A percentile compares a stretch with the other conserved stretches of the same genome.
phyloP scores from a whole-genome alignment of 23 red algal genomes.

The Gracilaria domingensis region DNA sequence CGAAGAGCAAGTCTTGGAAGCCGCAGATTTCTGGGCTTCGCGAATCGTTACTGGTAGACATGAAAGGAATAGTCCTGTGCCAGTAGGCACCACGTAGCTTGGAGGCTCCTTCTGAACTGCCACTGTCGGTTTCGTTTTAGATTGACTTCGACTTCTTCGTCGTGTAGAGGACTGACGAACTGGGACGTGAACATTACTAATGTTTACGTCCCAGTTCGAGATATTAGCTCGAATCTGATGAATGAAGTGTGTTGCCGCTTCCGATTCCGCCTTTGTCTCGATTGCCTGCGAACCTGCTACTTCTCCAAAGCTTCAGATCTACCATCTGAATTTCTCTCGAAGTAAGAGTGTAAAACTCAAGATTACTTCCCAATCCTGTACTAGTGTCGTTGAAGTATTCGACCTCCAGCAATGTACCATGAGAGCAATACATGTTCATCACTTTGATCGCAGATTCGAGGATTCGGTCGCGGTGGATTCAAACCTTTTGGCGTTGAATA shows the following conservation, averaged over 20 bases:
- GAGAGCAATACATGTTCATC: constrained; percentile 87
- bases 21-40: constrained; percentile 12
- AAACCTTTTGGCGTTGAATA: constrained; percentile 94
- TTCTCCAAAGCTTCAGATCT: constrained; percentile 86
- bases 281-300: constrained; percentile 15
- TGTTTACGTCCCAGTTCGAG: no score
- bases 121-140: not conserved
- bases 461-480: constrained; percentile 83
- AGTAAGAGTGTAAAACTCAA: constrained; percentile 97
- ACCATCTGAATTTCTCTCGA: constrained; percentile 92
- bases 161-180: constrained; percentile 20
- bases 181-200: not conserved
- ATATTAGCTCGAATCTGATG: constrained; percentile 10
- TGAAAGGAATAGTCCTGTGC: constrained; percentile 83
- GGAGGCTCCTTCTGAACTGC: constrained; percentile 1
- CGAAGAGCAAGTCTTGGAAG: constrained; percentile 51
- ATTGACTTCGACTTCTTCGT: constrained; percentile 43
- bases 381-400: constrained; percentile 96
- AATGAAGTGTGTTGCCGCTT: not conserved
- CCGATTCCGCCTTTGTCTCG: constrained; percentile 20
- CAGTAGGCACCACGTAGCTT: constrained; percentile 86
- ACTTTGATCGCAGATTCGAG: constrained; percentile 89
- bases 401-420: constrained; percentile 91
- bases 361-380: constrained; percentile 93
- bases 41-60: constrained; percentile 30